Percentiles rank a stretch among this genome's conserved stretches.
Conservation (phyloP, 23 red algal species). For the Gracilariopsis chorda region DNA sequence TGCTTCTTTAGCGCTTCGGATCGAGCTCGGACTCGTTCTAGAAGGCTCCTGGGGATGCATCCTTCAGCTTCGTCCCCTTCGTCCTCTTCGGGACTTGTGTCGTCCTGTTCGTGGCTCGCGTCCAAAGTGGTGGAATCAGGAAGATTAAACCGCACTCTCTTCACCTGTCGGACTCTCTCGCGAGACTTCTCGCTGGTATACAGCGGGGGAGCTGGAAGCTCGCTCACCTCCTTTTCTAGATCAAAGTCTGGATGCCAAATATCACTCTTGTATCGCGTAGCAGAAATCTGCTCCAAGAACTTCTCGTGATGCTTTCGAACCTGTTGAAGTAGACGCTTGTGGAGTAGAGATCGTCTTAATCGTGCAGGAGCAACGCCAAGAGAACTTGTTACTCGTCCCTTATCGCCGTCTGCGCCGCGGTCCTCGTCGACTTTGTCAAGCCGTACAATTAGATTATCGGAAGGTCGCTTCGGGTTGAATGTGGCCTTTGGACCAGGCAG, state of each 20-base stretch:
- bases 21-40: slow-evolving; percentile 40
- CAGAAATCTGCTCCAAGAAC: slow-evolving; percentile 7
- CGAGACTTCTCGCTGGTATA: slow-evolving; percentile 11
- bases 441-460: slow-evolving; percentile 41
- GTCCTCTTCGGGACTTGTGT: slow-evolving; percentile 3
- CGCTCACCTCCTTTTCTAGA: slow-evolving; percentile 26
- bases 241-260: slow-evolving; percentile 55
- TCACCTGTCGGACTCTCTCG: neutral
- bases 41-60: slow-evolving; percentile 33
- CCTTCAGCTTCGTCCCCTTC: neutral
- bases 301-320: slow-evolving; percentile 8
- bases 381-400: neutral
- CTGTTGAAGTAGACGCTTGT: slow-evolving; percentile 27
- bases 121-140: neutral
- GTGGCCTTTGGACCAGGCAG: neutral
- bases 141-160: neutral
- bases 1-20: slow-evolving; percentile 2
- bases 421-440: slow-evolving; percentile 15
- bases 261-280: neutral
- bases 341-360: slow-evolving; percentile 27
- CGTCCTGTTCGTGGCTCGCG: neutral
- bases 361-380: slow-evolving; percentile 22
- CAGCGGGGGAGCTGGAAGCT: slow-evolving; percentile 54
- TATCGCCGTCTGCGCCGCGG: neutral
- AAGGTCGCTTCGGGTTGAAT: neutral